Evolutionary conservation across 164 flowering plant genomes (phyloP), one percentile per base, ranked within the genome.

Genomic region (Stephania japonica): DNA sequence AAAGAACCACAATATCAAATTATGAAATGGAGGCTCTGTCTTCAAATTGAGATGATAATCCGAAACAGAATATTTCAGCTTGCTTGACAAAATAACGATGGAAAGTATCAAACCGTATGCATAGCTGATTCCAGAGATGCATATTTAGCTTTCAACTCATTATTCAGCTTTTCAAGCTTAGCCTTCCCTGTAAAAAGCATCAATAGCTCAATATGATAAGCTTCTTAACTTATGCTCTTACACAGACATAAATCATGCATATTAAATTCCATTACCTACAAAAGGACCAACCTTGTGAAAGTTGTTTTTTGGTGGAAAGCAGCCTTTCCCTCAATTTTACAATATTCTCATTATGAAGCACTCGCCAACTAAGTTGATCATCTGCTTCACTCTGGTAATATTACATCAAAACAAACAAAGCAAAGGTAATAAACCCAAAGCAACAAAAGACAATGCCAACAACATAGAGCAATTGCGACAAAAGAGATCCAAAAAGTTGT

Each of bases 321-420:
- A 90, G 95, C 84, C 83, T 91, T 83, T 91, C 94, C 81, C 83
- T 89, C 83, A 90, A 75, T 75, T 76, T 86, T 1, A 82, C 80
- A 69, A 96, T 85, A 83, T 91, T 96, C 81, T 92, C 98, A 73
- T 89, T 89, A 56, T 84, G 90, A 75, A 75, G 78, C 71, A 88
- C 89, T 79, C 86, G 87, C 99, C 99, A 93, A 76, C 83, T 88
- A 23, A 62, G 75, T 73, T 91, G 97, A 74, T 90, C 98, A 83
- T 90, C 92, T 19, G 87, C 90, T 86, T 93, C 93, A 24, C 88
- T 90, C 99, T 96, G 81, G 72, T 59, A 24, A 32, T 71, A 27
- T 59, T 12, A 65, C 23, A 70, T 16, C 42, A 65, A 76, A 18
- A 27, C 5, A 32, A 70, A 21, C 11, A 72, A 38, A 27, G 69